These are phyloP conservation scores for Xanthoconium separans DNA, from an alignment of 1,284 basidiomycete genomes.

Conservation along the genomic window DNA sequence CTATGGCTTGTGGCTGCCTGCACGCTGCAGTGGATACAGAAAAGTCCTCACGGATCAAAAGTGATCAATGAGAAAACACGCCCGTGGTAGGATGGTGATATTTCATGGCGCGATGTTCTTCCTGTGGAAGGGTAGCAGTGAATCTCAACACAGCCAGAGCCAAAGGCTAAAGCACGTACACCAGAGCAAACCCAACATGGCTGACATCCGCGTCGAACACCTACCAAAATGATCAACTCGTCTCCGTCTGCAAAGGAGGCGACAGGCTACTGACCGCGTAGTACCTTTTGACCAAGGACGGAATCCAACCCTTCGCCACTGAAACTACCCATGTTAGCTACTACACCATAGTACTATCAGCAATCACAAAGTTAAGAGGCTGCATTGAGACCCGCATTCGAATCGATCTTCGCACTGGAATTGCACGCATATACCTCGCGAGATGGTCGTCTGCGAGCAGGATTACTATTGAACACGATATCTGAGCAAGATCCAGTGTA, in stretches of 20 bases:
- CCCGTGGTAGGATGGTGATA: too few relatives aligned
- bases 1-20: too few relatives aligned
- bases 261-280: conserved; percentile 18
- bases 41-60: too few relatives aligned
- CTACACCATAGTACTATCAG: not conserved
- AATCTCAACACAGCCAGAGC: too few relatives aligned
- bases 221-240: conserved; percentile 4
- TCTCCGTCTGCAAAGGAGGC: not conserved
- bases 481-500: not conserved
- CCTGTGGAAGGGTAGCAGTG: conserved; percentile 2
- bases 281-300: conserved; percentile 23
- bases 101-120: not conserved
- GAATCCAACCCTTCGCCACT: conserved; percentile 23
- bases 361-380: conserved; percentile 23
- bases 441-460: conserved; percentile 22
- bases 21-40: too few relatives aligned
- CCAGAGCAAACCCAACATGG: conserved; percentile 23
- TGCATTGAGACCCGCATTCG: conserved; percentile 17
- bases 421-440: conserved; percentile 16
- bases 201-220: conserved; percentile 22
- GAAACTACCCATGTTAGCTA: not conserved
- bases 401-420: conserved; percentile 23
- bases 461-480: conserved; percentile 9
- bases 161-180: conserved; percentile 10
- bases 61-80: too few relatives aligned